Base-by-base conservation (phyloP, 768 basidiomycete species). In the Mycena rosella region DNA sequence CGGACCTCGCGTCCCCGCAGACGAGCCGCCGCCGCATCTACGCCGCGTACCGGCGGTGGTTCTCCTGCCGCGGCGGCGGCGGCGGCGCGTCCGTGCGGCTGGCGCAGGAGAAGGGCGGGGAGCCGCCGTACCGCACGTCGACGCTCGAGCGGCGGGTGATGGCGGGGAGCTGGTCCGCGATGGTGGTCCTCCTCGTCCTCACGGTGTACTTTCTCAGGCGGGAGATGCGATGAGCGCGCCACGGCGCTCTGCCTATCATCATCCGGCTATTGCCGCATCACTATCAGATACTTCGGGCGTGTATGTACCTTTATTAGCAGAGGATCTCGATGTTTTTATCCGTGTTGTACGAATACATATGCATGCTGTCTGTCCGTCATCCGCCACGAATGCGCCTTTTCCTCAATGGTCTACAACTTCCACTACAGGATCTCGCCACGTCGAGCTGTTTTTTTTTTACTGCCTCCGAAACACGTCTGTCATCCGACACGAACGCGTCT, bases 181-280 rank as follows among this genome's bases (percentile, higher is more conserved):
- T 71, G 69, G 17, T 63, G 27, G 42, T 67, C 18, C 53, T 71
- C n/a, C 24, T 63, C 18, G 2, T 67, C 30, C 69, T 71, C 51
- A 67, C 64, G 14, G 38, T 67, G 22, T 71, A 67, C 48, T 71
- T 71, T 54, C 53, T 71, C 29, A 64, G 64, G 29, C 69, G 52
- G 8, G 69, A 71, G 34, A 29, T n/a, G n/a, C n/a, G 18, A 55
- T 70, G 53, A 69, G 51, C 45, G n/a, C n/a, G 15, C 38, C 15
- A 38, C 26, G 8, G 26, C 47, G 29, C 22, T n/a, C n/a, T n/a
- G n/a, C n/a, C n/a, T n/a, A n/a, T n/a, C n/a, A n/a, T n/a, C n/a
- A n/a, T n/a, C n/a, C n/a, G n/a, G n/a, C n/a, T n/a, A n/a, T n/a
- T n/a, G 34, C 34, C 34, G 15, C 34, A 36, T 36, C 34, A 34